phyloP scores from a whole-genome alignment of 768 basidiomycete species.

The Pholiota microspora region DNA sequence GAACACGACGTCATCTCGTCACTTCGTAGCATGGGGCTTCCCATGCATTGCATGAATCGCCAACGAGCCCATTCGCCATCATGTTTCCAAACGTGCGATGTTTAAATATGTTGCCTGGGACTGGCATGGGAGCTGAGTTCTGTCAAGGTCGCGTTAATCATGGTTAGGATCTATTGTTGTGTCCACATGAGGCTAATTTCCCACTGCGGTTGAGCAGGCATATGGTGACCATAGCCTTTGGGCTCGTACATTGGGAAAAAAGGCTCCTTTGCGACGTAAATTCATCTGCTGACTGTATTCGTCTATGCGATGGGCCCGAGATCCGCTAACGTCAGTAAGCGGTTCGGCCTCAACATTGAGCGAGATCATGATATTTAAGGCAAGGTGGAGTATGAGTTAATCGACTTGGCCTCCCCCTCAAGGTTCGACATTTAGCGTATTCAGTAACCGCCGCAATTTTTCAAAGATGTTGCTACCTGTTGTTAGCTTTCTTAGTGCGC shows the following conservation, averaged over 20 bases:
- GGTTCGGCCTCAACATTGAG: not conserved
- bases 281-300: not conserved
- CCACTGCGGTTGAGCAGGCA: not conserved
- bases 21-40: not conserved
- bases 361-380: not conserved
- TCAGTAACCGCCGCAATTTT: not conserved
- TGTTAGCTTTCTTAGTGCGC: slow-evolving; percentile 4
- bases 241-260: not conserved
- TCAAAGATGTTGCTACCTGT: slow-evolving; percentile 7
- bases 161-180: not conserved
- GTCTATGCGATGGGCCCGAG: not conserved
- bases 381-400: not conserved
- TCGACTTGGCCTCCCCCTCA: not conserved
- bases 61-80: not conserved
- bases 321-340: not conserved
- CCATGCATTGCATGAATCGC: not conserved
- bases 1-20: not conserved
- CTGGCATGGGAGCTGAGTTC: not conserved
- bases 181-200: not conserved
- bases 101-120: no score
- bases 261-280: not conserved
- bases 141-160: not conserved
- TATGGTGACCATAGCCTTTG: not conserved
- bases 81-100: not conserved
- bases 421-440: not conserved